Conservation (phyloP, 805 yeast genomes). For the Candida patagonica region DNA sequence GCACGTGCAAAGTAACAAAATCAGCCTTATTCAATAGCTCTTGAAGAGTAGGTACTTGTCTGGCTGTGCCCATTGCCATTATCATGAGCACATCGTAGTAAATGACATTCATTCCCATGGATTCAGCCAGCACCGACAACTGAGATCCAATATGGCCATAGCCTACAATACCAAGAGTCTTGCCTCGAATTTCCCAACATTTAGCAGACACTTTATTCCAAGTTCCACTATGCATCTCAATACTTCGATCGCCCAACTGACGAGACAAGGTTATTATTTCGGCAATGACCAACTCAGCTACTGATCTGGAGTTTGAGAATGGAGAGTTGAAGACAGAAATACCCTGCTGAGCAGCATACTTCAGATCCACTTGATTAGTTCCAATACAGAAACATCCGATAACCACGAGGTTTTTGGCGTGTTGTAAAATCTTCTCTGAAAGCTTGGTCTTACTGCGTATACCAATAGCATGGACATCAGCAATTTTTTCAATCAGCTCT, state of each 20-base stretch:
- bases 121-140: slow-evolving; percentile 91
- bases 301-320: slow-evolving; percentile 96
- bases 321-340: slow-evolving; percentile 97
- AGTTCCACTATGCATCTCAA: slow-evolving; percentile 90
- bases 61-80: slow-evolving; percentile 95
- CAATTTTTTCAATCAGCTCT: slow-evolving; percentile 87
- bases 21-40: slow-evolving; percentile 76
- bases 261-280: slow-evolving; percentile 91
- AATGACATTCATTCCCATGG: slow-evolving; percentile 94
- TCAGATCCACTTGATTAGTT: slow-evolving; percentile 93
- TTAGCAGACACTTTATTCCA: slow-evolving; percentile 94
- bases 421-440: slow-evolving; percentile 65
- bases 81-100: slow-evolving; percentile 88
- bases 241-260: slow-evolving; percentile 93
- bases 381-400: slow-evolving; percentile 99
- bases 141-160: slow-evolving; percentile 98
- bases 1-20: slow-evolving; percentile 89
- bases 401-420: slow-evolving; percentile 82
- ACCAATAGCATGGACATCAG: slow-evolving; percentile 93
- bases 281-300: slow-evolving; percentile 94
- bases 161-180: slow-evolving; percentile 93
- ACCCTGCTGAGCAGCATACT: slow-evolving; percentile 85
- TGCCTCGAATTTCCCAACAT: slow-evolving; percentile 99
- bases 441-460: slow-evolving; percentile 94
- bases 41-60: slow-evolving; percentile 77